Percentiles rank a stretch among this genome's conserved stretches.
phyloP scores from a whole-genome alignment of 2,329 filamentous ascomycete species.

The Ilyonectria mors-panacis region DNA sequence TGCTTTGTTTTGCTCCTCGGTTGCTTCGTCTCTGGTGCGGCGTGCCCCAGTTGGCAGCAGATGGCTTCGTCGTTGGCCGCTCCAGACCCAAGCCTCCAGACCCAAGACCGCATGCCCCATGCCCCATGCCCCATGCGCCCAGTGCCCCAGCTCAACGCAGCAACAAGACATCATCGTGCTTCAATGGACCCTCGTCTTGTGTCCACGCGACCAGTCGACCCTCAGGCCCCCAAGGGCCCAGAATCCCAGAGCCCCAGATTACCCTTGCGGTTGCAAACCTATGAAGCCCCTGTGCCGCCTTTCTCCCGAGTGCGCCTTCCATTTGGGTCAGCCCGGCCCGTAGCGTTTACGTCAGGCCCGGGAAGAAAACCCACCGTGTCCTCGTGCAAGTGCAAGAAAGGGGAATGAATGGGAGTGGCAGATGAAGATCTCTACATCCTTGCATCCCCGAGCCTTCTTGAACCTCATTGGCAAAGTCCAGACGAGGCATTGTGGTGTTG shows the following conservation, averaged over 20 bases:
- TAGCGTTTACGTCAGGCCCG: slow-evolving; percentile 29
- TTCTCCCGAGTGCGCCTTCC: slow-evolving; percentile 28
- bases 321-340: slow-evolving; percentile 21
- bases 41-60: slow-evolving; percentile 25
- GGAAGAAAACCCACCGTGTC: slow-evolving; percentile 19
- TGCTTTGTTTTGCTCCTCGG: slow-evolving; percentile 23
- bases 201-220: slow-evolving; percentile 45
- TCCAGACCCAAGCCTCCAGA: not conserved
- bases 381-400: slow-evolving; percentile 21
- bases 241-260: slow-evolving; percentile 39
- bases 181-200: slow-evolving; percentile 36
- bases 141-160: slow-evolving; percentile 13
- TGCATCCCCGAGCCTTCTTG: slow-evolving; percentile 8
- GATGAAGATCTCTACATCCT: slow-evolving; percentile 28
- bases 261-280: slow-evolving; percentile 37
- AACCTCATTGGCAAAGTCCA: slow-evolving; percentile 7
- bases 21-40: slow-evolving; percentile 20
- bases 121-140: slow-evolving; percentile 33
- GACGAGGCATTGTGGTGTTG: slow-evolving; percentile 12
- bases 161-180: slow-evolving; percentile 45
- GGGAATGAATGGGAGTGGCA: slow-evolving; percentile 18
- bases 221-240: slow-evolving; percentile 33
- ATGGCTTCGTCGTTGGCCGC: slow-evolving; percentile 24
- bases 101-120: not conserved
- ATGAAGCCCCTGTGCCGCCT: slow-evolving; percentile 31